Conservation (phyloP, 2,329 filamentous ascomycete species). For the Fusarium clavum region DNA sequence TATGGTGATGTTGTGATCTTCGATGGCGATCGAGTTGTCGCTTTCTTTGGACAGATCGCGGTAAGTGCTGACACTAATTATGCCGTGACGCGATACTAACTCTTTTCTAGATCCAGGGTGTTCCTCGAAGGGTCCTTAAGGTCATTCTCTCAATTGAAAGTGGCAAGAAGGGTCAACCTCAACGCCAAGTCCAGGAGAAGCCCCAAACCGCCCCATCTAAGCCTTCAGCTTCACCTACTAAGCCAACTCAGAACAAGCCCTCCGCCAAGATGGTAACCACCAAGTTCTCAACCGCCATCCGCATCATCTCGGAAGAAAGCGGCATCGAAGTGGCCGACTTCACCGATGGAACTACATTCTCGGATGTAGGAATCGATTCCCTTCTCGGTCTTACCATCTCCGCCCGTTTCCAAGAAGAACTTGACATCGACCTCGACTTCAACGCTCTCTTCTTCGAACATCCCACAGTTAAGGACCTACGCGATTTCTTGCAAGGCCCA, state of each 20-base stretch:
- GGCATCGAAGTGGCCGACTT: constrained; percentile 55
- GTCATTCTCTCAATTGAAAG: constrained; percentile 36
- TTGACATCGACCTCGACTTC: constrained; percentile 66
- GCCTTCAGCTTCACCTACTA: rapidly evolving
- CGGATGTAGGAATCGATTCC: constrained; percentile 70
- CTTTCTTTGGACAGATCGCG: constrained; percentile 49
- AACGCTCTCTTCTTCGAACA: constrained; percentile 64
- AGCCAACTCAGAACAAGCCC: not conserved
- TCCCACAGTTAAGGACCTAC: constrained; percentile 66
- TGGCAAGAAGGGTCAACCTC: constrained; percentile 29
- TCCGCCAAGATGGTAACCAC: not conserved
- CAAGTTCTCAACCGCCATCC: constrained; percentile 13
- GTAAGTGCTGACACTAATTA: not conserved
- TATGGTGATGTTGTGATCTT: constrained; percentile 66
- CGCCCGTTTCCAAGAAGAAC: constrained; percentile 67
- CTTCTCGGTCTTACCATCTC: constrained; percentile 70
- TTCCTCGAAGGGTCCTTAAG: constrained; percentile 35
- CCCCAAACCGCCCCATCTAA: not conserved
- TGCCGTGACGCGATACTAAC: not conserved
- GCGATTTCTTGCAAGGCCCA: constrained; percentile 43
- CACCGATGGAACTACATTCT: constrained; percentile 66
- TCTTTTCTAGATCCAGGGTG: constrained; percentile 22
- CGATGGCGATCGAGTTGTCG: constrained; percentile 62
- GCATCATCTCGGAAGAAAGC: constrained; percentile 39
- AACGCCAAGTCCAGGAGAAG: constrained; percentile 11